Evolutionary conservation across 371 early-diverging fungal species (phyloP).

Genomic region (Lichtheimia hyalospora): DNA sequence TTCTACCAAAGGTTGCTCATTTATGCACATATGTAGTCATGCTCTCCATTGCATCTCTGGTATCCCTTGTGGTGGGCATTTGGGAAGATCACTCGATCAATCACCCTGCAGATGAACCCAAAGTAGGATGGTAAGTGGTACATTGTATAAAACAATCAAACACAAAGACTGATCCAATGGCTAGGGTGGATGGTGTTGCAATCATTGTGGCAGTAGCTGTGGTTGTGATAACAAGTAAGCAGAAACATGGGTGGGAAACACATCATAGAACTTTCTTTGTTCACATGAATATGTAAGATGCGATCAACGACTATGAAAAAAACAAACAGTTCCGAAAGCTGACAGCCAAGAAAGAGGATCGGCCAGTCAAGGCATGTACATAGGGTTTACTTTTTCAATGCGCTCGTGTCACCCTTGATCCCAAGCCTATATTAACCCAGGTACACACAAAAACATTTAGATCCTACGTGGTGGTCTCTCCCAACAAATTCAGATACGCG

Average conservation of each 20-base stretch:
- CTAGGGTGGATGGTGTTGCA: constrained; percentile 71
- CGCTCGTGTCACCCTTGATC: not conserved
- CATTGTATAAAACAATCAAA: not conserved
- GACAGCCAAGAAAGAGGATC: constrained; percentile 75
- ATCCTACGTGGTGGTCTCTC: constrained; percentile 69
- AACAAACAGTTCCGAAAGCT: constrained; percentile 77
- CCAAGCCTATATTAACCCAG: not conserved
- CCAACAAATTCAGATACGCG: constrained; percentile 71
- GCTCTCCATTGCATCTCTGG: constrained; percentile 72
- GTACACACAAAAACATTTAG: constrained; percentile 7
- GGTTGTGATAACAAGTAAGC: constrained; percentile 74
- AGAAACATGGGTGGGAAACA: not conserved
- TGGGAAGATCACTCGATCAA: constrained; percentile 67
- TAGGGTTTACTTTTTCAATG: not conserved
- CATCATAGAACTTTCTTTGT: too few species aligned
- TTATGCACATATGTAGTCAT: constrained; percentile 43
- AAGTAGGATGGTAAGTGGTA: constrained; percentile 54
- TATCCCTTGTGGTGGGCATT: constrained; percentile 80
- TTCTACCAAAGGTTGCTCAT: not conserved
- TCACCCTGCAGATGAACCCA: constrained; percentile 47
- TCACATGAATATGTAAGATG: constrained; percentile 35
- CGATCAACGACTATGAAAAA: constrained; percentile 81
- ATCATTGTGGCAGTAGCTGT: constrained; percentile 76
- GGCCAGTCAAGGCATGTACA: constrained; percentile 56
- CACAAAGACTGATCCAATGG: not conserved